A percentile compares a stretch with the other conserved stretches of the same genome.
phyloP scores from a whole-genome alignment of 1,284 basidiomycete species.

The Leucoagaricus sp. region DNA sequence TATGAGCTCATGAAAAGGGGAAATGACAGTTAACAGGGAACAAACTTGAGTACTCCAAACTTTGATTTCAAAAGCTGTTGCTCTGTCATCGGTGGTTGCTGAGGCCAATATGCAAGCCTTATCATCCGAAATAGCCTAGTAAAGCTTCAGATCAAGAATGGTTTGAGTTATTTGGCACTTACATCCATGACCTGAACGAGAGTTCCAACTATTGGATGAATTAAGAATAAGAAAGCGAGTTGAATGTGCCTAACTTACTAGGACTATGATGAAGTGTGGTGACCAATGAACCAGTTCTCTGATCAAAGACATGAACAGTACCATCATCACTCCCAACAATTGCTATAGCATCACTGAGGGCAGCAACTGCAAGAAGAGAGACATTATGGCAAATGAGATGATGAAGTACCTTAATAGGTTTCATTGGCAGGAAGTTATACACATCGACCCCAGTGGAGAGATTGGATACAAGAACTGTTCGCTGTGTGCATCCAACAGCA shows the following conservation, averaged over 20 bases:
- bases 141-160: too few relatives aligned
- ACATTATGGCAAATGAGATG: slow-evolving; percentile 1
- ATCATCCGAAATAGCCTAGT: not conserved
- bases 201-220: not conserved
- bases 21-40: too few relatives aligned
- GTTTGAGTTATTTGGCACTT: too few relatives aligned
- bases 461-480: slow-evolving; percentile 4
- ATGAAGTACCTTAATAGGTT: not conserved
- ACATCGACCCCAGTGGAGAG: not conserved
- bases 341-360: not conserved
- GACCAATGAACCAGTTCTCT: not conserved
- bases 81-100: not conserved
- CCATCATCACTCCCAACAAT: slow-evolving; percentile 10
- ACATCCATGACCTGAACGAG: not conserved
- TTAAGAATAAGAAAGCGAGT: not conserved
- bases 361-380: not conserved
- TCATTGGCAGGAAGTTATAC: not conserved
- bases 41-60: not conserved
- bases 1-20: too few relatives aligned
- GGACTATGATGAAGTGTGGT: not conserved
- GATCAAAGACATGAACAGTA: not conserved
- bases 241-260: too few relatives aligned
- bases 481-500: not conserved
- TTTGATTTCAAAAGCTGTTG: not conserved
- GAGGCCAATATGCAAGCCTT: not conserved